Percentiles rank a stretch among this genome's conserved stretches.
phyloP scores from a whole-genome alignment of 441 rosid species.

The Theobroma grandiflorum region DNA sequence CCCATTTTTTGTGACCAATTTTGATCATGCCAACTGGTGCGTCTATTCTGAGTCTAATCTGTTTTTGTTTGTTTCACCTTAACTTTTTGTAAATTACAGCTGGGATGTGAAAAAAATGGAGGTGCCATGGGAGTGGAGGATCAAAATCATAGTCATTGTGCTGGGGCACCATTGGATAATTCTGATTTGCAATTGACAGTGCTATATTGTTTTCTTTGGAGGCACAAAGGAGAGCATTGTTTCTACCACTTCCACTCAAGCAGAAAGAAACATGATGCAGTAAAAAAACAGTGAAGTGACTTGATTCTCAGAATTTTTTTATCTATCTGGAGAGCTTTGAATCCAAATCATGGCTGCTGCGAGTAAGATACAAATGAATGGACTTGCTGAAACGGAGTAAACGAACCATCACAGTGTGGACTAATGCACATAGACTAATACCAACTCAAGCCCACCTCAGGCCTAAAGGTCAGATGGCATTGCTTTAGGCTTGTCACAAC shows the following conservation, averaged over 20 bases:
- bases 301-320: background rate
- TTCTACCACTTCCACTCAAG: too few species aligned
- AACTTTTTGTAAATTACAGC: conserved; percentile 15
- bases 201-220: background rate
- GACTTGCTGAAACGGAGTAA: background rate
- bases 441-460: background rate
- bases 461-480: background rate
- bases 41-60: conserved; percentile 3
- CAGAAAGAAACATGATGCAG: background rate
- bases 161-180: background rate
- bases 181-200: background rate
- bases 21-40: conserved; percentile 17
- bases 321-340: background rate
- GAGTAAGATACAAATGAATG: background rate
- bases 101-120: conserved; percentile 10
- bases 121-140: background rate
- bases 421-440: background rate
- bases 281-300: background rate
- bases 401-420: background rate
- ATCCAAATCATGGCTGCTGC: background rate
- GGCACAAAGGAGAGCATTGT: too few species aligned
- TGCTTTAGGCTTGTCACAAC: background rate
- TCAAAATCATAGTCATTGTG: background rate
- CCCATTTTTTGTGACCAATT: background rate
- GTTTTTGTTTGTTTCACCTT: conserved; percentile 19